Percentiles rank a stretch among this genome's conserved stretches.
Conservation (phyloP, 176 grass and related monocot genomes). For the Triticum aestivum region DNA sequence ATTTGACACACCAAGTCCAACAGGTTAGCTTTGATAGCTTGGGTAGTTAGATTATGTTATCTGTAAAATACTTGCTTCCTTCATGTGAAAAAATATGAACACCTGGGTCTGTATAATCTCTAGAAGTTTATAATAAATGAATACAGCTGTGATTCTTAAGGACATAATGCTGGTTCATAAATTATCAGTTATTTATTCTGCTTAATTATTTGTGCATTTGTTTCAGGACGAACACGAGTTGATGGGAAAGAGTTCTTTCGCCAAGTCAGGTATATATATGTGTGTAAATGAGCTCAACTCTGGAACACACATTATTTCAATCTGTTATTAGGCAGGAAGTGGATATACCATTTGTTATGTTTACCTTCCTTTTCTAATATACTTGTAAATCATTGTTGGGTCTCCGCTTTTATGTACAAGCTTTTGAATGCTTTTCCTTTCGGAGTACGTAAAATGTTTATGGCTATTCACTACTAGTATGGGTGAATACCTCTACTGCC, state of each 20-base stretch:
- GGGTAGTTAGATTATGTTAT: conserved; percentile 16
- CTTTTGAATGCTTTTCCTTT: neutral
- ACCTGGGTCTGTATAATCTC: neutral
- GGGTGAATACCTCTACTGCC: neutral
- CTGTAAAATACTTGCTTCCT: neutral
- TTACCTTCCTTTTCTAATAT: neutral
- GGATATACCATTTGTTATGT: neutral
- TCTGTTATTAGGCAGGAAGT: neutral
- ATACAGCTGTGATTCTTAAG: neutral
- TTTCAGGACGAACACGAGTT: conserved; percentile 74
- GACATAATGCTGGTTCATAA: neutral
- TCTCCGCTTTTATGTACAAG: neutral
- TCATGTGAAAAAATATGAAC: neutral
- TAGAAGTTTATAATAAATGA: neutral
- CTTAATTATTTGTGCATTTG: conserved; percentile 20
- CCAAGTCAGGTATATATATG: conserved; percentile 65
- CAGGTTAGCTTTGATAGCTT: conserved; percentile 60
- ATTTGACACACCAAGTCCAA: conserved; percentile 71
- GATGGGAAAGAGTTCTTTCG: conserved; percentile 99
- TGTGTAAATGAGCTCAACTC: conserved; percentile 4
- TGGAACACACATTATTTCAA: neutral
- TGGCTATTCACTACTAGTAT: neutral
- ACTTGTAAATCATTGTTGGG: neutral
- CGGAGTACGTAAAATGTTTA: neutral
- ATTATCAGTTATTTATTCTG: neutral